phyloP scores from a whole-genome alignment of 2,329 filamentous ascomycete species.

The Plectosphaerella cucumerina region DNA sequence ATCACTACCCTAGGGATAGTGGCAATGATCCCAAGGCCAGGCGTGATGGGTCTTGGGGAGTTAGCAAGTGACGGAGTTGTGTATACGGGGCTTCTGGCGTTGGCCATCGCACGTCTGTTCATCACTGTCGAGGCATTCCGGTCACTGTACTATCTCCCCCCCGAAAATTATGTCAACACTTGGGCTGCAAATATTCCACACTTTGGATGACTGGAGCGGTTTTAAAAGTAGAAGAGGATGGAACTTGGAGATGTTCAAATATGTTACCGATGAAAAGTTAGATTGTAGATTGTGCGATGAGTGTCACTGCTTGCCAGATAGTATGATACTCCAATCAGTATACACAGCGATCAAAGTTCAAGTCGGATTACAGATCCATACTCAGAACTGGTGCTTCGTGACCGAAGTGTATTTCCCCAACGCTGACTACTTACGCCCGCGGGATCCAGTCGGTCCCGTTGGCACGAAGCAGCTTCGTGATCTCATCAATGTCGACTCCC shows the following conservation, averaged over 20 bases:
- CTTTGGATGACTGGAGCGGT: neutral
- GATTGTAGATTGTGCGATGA: too few relatives aligned
- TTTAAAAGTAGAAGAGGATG: neutral
- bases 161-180: neutral
- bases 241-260: too few relatives aligned
- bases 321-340: too few relatives aligned
- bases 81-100: neutral
- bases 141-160: constrained; percentile 1
- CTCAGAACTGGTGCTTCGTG: too few relatives aligned
- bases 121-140: constrained; percentile 3
- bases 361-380: too few relatives aligned
- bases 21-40: neutral
- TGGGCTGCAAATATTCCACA: constrained; percentile 3
- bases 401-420: too few relatives aligned
- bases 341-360: too few relatives aligned
- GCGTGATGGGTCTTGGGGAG: too few relatives aligned
- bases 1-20: neutral
- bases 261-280: too few relatives aligned
- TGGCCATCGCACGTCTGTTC: neutral
- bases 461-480: constrained; percentile 17
- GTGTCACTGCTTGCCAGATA: too few relatives aligned
- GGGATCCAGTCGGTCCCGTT: constrained; percentile 4
- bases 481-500: constrained; percentile 17
- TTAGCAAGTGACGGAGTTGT: too few relatives aligned
- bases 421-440: neutral